A percentile compares a stretch with the other conserved stretches of the same genome.
Evolutionary conservation across 495 filamentous ascomycete genomes (phyloP).

Genomic region (Penicillium fimorum): DNA sequence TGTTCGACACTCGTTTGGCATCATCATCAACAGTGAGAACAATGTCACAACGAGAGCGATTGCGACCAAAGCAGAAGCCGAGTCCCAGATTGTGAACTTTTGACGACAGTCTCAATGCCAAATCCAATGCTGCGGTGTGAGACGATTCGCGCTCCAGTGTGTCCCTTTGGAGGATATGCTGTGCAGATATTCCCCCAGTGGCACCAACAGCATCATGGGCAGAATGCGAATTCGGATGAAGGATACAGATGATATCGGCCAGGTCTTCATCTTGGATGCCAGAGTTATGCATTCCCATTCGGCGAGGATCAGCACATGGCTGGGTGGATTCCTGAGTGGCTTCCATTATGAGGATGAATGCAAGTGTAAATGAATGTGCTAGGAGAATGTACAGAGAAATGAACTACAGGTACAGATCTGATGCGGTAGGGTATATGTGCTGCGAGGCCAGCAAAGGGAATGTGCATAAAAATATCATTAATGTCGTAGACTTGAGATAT

Average conservation of each 20-base stretch:
- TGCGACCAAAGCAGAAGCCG: conserved; percentile 87
- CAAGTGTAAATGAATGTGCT: conserved; percentile 15
- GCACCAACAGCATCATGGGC: conserved; percentile 66
- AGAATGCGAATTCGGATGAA: conserved; percentile 72
- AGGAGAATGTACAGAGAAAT: conserved; percentile 12
- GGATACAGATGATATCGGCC: conserved; percentile 82
- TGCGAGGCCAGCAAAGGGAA: conserved; percentile 14
- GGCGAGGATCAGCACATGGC: conserved; percentile 73
- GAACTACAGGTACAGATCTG: conserved; percentile 21
- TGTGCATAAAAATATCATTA: conserved; percentile 26
- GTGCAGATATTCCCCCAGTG: conserved; percentile 39
- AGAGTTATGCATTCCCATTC: conserved; percentile 71
- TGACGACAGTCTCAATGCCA: conserved; percentile 79
- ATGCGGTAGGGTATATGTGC: conserved; percentile 25
- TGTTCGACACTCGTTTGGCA: conserved; percentile 71
- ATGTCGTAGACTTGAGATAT: conserved; percentile 13
- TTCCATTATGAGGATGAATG: conserved; percentile 35
- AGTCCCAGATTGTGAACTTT: conserved; percentile 56
- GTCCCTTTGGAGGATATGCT: conserved; percentile 58
- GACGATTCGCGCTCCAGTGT: conserved; percentile 36
- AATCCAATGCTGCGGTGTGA: conserved; percentile 55
- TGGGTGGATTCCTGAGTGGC: conserved; percentile 75
- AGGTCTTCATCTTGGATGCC: conserved; percentile 77
- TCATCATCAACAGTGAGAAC: conserved; percentile 54
- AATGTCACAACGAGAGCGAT: conserved; percentile 68